phyloP scores from a whole-genome alignment of 129 eudicot species.

The Cynara cardunculus region DNA sequence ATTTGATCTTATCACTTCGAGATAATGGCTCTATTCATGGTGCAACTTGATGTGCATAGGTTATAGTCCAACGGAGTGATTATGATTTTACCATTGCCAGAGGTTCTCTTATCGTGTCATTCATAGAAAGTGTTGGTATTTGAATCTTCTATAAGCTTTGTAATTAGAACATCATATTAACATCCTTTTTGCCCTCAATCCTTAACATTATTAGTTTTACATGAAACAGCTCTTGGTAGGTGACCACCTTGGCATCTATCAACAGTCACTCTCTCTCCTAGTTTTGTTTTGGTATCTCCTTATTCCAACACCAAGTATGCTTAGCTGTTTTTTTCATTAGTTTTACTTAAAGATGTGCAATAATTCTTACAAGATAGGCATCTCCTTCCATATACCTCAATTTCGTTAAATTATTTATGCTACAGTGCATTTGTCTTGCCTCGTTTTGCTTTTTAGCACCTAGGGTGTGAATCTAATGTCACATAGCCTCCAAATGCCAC shows the following conservation, averaged over 20 bases:
- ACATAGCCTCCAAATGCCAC: background rate
- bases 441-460: background rate
- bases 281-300: background rate
- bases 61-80: background rate
- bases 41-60: background rate
- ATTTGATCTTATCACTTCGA: background rate
- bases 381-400: background rate
- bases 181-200: background rate
- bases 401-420: background rate
- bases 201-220: background rate
- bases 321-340: background rate
- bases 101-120: background rate
- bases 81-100: background rate
- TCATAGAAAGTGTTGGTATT: background rate
- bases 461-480: background rate
- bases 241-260: background rate
- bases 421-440: background rate
- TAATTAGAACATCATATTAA: background rate
- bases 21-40: background rate
- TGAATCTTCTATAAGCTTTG: background rate
- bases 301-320: background rate
- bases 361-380: background rate
- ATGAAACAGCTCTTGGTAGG: background rate
- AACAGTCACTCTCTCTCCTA: background rate
- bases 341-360: background rate